Base-by-base conservation (phyloP, 176 grass and related monocot species). In the Oryza longistaminata region DNA sequence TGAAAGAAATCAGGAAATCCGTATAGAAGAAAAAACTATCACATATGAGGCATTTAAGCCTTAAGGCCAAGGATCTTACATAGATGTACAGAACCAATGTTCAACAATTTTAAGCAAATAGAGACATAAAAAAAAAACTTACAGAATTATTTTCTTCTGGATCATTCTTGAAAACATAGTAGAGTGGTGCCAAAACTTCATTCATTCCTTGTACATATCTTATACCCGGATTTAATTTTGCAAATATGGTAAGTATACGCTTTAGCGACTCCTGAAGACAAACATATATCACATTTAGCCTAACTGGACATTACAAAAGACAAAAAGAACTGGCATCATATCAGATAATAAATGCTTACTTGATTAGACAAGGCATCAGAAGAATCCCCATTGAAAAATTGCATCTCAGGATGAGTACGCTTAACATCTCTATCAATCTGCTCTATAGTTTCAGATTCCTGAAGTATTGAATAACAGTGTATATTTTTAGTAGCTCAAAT, bases 161-260 rank as follows among this genome's bases (percentile, higher is more conserved):
- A 37, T 98, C 96, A 64, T 93, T 98, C 87, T 90, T 98, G 86
- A 94, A 92, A 88, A 98, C 90, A 92, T 95, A 98, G 52, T 87
- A 98, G 31, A 98, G 82, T 79, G 89, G 96, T 70, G 96, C 96
- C 82, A 98, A 86, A 78, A 98, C 89, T 92, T 98, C 96, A 78
- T 98, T 95, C 96, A 98, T 98, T 75, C 96, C 93, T 86, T 98
- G 96, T 27, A 98, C 96, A 75, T 98, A 98, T 95, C 90, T 93
- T 89, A 98, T 95, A 74, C 93, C 92, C 16, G 91, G 96, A 88
- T 98, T 98, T 75, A 98, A 78, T 86, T 98, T 98, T 49, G 96
- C 90, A 90, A 98, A 98, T 58, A 98, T 93, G 53, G 92, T 88
- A 68, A 98, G 91, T 85, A 98, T 98, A 67, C 81, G 91, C 81